Evolutionary conservation across 176 grass and related monocot species (phyloP), one percentile per base, ranked within the genome.

Genomic region (Saccharum spontaneum): DNA sequence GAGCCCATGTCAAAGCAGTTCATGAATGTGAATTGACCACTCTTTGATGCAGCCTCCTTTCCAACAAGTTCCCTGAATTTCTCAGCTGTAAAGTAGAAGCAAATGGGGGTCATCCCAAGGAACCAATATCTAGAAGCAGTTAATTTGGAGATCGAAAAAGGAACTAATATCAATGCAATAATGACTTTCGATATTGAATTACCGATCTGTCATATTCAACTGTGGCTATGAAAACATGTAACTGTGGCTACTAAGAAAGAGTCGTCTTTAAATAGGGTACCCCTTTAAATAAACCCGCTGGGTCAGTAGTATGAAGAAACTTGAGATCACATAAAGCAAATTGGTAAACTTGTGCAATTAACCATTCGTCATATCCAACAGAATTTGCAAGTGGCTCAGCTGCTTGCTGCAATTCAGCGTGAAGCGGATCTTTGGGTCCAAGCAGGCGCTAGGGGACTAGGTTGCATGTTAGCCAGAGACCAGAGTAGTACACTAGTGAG

Each of bases 1-100:
- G 97, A 92, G 38, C 94, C 86, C 91, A 97, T 92, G 67, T 99
- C 97, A 60, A 99, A 97, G 82, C 94, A 99, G 88, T 97, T 97
- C 78, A 99, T 61, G 77, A 99, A 94, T 65, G 97, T 97, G 88
- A 99, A 99, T 61, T 99, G 38, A 24, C 97, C 97, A 81, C 97
- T 99, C 87, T 99, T 99, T 24, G 94, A 97, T 78, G 97, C 64
- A 82, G 64, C 84, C 81, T 97, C 97, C 82, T 99, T 90, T 72
- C 97, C 97, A 10, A 97, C 94, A 85, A 96, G 79, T 91, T 94
- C 92, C 75, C 97, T 97, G 63, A 88, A 99, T 73, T 97, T 99
- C 82, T 99, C 97, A 73, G 97, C 97, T 99, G 92, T 23, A 90
- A 57, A 90, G 76, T 40, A 43, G 10, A 87, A 80, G 36, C 4